Evolutionary conservation across 2,329 filamentous ascomycete species (phyloP), one percentile per base, ranked within the genome.

Genomic region (Fusarium odoratissimum): DNA sequence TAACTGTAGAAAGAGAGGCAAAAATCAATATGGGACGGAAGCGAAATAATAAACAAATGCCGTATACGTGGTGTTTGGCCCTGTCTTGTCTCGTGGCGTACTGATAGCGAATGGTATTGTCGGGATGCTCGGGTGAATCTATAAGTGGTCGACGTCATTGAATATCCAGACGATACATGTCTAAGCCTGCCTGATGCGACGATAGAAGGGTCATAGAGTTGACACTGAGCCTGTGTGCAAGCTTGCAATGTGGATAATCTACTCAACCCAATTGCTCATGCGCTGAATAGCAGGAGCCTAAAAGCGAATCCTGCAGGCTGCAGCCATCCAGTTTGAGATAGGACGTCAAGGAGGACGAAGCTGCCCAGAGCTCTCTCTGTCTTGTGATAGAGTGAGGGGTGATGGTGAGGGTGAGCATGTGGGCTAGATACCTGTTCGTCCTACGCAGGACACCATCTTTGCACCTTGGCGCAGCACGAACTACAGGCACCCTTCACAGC

Each of bases 111-210:
- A 62, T 73, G 42, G 37, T 65, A 51, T 46, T 66, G 56, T 48
- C 68, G 64, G 69, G 23, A 60, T 51, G 49, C 37, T 72, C 68
- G 69, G 69, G 41, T 56, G 49, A 49, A 40, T 60, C 51, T 72
- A 54, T 65, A 61, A 68, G 41, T 67, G 69, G 56, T 73, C 67
- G 67, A 74, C 71, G 71, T 73, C 71, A 74, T 73, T 73, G 71
- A 74, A 57, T 63, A 58, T 69, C 37, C 58, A 67, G 48, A 60
- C 48, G 55, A 72, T 68, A 41, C 58, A 57, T 68, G 41, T 71
- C 51, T 58, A 65, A 55, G 54, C 49, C 70, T 73, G 52, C 56
- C 67, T 44, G 60, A 56, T 64, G 67, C 59, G 68, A 72, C 48
- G 54, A 68, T 68, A 46, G 40, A 62, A 56, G 57, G 64, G 67